Conservation (phyloP, 164 flowering plant genomes). For the grape (Vitis vinifera) region ASM3070453v1 NC_081812.1:12022501-12023000, state of each 20-base stretch:
- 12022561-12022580: background rate
- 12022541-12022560: background rate
- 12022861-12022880: too few species aligned
- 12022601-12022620: background rate
- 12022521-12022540: background rate
- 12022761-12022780: background rate
- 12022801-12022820: background rate
- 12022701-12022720: constrained; percentile 2
- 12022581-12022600: background rate
- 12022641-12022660: background rate
- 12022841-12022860: background rate
- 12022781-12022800: background rate
- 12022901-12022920: too few species aligned
- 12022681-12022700: background rate
- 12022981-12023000: too few species aligned
- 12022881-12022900: too few species aligned
- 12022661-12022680: too few species aligned
- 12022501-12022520: background rate
- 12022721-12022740: background rate
- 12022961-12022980: too few species aligned
- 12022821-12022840: background rate
- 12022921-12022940: too few species aligned
- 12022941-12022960: too few species aligned
- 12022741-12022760: background rate
- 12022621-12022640: background rate